These are phyloP conservation scores for Saturnispora quitensis DNA, from an alignment of 805 yeast genomes.

Conservation along the genomic window DNA sequence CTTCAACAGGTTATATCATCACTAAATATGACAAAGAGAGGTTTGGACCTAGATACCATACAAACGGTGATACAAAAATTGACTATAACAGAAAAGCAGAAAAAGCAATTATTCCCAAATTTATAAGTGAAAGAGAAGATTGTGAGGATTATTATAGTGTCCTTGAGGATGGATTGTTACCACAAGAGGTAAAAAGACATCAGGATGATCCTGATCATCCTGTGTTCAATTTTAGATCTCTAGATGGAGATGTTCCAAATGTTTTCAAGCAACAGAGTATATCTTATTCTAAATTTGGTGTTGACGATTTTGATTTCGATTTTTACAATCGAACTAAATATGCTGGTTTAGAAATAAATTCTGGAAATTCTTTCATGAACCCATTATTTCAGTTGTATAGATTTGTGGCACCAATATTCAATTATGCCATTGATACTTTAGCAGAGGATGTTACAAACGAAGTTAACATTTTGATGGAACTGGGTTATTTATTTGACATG, in stretches of 20 bases:
- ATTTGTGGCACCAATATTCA: conserved; percentile 65
- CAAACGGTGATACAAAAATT: conserved; percentile 13
- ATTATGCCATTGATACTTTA: conserved; percentile 48
- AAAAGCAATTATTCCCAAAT: conserved; percentile 35
- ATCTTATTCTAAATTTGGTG: conserved; percentile 82
- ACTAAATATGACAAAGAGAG: conserved; percentile 50
- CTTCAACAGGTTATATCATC: conserved; percentile 28
- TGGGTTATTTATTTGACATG: conserved; percentile 91
- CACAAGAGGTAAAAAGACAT: conserved; percentile 15
- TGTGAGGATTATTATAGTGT: conserved; percentile 18
- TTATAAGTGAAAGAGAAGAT: conserved; percentile 48
- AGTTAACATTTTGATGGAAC: conserved; percentile 57
- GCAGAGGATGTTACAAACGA: conserved; percentile 41
- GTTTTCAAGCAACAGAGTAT: conserved; percentile 70
- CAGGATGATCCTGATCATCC: neutral
- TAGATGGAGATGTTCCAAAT: conserved; percentile 48
- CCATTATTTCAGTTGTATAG: conserved; percentile 72
- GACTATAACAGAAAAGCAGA: conserved; percentile 30
- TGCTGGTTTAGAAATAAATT: conserved; percentile 86
- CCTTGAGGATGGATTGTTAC: conserved; percentile 6
- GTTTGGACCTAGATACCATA: conserved; percentile 48
- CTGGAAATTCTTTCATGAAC: conserved; percentile 71
- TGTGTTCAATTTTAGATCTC: conserved; percentile 25
- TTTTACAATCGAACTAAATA: conserved; percentile 65
- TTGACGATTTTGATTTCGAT: conserved; percentile 86